Conservation (phyloP, 2,329 filamentous ascomycete species). For the Talaromyces sp. region DNA sequence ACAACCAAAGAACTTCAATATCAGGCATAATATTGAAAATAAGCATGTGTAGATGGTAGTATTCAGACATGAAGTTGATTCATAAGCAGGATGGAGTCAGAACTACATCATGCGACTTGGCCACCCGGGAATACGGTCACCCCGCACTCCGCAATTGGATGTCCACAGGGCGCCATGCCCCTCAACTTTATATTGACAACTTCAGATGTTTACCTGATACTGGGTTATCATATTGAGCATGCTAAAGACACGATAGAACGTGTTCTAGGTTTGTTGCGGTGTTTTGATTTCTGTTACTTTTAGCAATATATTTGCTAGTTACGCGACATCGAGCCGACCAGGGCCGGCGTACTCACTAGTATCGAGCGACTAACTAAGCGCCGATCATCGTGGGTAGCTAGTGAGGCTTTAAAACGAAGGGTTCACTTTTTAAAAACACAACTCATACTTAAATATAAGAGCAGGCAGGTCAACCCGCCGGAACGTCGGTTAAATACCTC, state of each 20-base stretch:
- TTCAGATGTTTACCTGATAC: no score
- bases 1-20: background rate
- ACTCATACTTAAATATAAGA: background rate
- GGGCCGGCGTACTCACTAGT: no score
- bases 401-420: background rate
- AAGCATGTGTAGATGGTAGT: background rate
- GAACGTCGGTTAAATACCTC: background rate
- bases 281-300: no score
- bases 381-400: background rate
- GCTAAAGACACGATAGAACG: no score
- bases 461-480: background rate
- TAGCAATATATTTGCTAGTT: background rate
- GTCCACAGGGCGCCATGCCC: no score
- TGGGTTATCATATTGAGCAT: no score
- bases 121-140: background rate
- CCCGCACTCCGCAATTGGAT: background rate
- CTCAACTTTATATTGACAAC: no score
- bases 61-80: background rate
- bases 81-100: background rate
- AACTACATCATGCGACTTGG: background rate
- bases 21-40: background rate
- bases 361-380: background rate
- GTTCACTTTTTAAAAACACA: background rate
- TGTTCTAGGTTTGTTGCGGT: no score
- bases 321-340: background rate